Percentiles rank a stretch among this genome's conserved stretches.
These are phyloP conservation scores for Cystofilobasidium macerans DNA, from an alignment of 768 basidiomycete genomes.

Conservation along the genomic window DNA sequence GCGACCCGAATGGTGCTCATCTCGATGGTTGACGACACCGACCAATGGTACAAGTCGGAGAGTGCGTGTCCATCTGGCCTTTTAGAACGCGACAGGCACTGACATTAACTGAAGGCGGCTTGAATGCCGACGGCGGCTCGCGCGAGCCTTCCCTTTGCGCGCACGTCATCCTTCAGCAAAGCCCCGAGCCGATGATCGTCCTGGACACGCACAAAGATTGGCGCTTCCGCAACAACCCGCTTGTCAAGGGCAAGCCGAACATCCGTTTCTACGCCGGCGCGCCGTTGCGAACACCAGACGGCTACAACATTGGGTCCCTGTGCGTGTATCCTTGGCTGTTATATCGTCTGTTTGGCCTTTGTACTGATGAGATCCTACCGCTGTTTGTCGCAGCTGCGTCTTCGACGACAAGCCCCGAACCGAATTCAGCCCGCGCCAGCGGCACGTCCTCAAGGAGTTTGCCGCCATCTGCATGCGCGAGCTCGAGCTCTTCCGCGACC, in stretches of 20 bases:
- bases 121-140: constrained; percentile 34
- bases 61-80: constrained; percentile 44
- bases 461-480: constrained; percentile 91
- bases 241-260: constrained; percentile 54
- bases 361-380: neutral
- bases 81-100: neutral
- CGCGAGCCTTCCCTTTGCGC: constrained; percentile 66
- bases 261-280: constrained; percentile 78
- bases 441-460: constrained; percentile 89
- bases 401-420: constrained; percentile 70
- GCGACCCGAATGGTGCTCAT: constrained; percentile 75
- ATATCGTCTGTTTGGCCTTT: neutral
- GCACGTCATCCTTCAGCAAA: constrained; percentile 69
- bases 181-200: constrained; percentile 74
- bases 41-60: constrained; percentile 88
- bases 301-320: constrained; percentile 48
- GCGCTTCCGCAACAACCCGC: constrained; percentile 73
- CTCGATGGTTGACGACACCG: constrained; percentile 67
- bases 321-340: neutral
- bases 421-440: constrained; percentile 77
- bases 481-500: constrained; percentile 90
- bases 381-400: constrained; percentile 54
- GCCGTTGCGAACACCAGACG: constrained; percentile 66
- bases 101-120: neutral
- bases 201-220: constrained; percentile 71